Evolutionary conservation across 2,329 filamentous ascomycete genomes (phyloP), one percentile per base, ranked within the genome.

Genomic region (Penicillium oxalicum): DNA sequence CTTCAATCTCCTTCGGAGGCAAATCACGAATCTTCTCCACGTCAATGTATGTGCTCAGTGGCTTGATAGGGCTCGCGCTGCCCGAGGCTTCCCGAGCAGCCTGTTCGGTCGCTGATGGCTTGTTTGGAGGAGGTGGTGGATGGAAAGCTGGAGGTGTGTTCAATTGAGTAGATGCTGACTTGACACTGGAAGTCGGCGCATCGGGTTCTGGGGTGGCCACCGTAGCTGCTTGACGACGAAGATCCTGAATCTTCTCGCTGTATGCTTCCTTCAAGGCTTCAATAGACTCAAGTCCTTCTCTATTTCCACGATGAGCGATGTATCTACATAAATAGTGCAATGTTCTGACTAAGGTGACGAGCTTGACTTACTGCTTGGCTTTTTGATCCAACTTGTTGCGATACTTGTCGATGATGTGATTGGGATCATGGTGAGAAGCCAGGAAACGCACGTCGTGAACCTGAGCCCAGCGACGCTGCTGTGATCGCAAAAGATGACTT

Each of bases 381-480:
- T 95, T 96, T 56, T 79, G 74, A 57, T 87, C 80, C 54, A 98
- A 84, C 74, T 95, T 95, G 49, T 85, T 80, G 59, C 81, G 82
- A 75, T 98, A 98, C 70, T 88, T 94, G 56, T 95, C 89, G 55
- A 88, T 67, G 35, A 96, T 75, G 59, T 79, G 77, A 25, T 64
- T 68, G 40, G 84, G 77, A 49, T 81, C 75, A 49, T 81, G 81
- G 53, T 90, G 87, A 12, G 89, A 93, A 52, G 86, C 86, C 40
- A 95, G 80, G 76, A 91, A 95, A 56, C 91, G 88, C 41, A 95
- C 84, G 70, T 96, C 88, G 69, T 94, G 88, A 28, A 96, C 90
- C 62, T 88, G 88, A 2, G 91, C 91, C 86, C 88, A 94, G 66
- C 91, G 83, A 48, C 85, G 82, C 70, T 96, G 91, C 46, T 66